These are phyloP conservation scores for Geopyxis carbonaria DNA, from an alignment of 495 filamentous ascomycete genomes.

Conservation along the genomic window DNA sequence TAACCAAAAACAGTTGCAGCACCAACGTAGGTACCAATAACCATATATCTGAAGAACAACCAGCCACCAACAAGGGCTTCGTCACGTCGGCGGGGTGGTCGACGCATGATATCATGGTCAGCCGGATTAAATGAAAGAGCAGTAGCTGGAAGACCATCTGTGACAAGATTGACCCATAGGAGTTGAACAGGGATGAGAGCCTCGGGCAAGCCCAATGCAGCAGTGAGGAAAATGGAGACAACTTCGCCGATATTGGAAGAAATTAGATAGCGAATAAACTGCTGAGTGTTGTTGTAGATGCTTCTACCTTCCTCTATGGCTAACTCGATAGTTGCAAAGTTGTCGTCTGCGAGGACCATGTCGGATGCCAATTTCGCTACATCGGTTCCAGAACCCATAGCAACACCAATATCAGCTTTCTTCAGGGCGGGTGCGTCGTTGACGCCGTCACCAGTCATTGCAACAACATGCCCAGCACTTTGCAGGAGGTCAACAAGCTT, in stretches of 20 bases:
- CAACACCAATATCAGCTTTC: conserved; percentile 96
- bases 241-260: conserved; percentile 99
- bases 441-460: conserved; percentile 98
- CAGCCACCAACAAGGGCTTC: conserved; percentile 83
- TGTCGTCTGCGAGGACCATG: conserved; percentile 97
- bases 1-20: conserved; percentile 92
- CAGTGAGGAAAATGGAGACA: conserved; percentile 97
- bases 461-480: conserved; percentile 81
- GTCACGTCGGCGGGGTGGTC: conserved; percentile 76
- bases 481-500: conserved; percentile 93
- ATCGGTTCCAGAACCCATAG: conserved; percentile 97
- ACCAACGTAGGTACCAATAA: conserved; percentile 90
- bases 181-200: conserved; percentile 94
- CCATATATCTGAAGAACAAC: conserved; percentile 95
- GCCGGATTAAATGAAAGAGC: conserved; percentile 95
- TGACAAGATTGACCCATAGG: conserved; percentile 97
- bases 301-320: conserved; percentile 94
- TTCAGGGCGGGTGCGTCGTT: conserved; percentile 98
- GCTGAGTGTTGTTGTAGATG: conserved; percentile 99
- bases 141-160: conserved; percentile 91
- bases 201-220: conserved; percentile 93
- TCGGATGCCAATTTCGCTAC: conserved; percentile 93
- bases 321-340: conserved; percentile 93
- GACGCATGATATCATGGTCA: conserved; percentile 92
- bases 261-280: conserved; percentile 98